A percentile compares a stretch with the other conserved stretches of the same genome.
These are phyloP conservation scores for Glaciozyma martinii DNA, from an alignment of 768 basidiomycete genomes.

Conservation along the genomic window DNA sequence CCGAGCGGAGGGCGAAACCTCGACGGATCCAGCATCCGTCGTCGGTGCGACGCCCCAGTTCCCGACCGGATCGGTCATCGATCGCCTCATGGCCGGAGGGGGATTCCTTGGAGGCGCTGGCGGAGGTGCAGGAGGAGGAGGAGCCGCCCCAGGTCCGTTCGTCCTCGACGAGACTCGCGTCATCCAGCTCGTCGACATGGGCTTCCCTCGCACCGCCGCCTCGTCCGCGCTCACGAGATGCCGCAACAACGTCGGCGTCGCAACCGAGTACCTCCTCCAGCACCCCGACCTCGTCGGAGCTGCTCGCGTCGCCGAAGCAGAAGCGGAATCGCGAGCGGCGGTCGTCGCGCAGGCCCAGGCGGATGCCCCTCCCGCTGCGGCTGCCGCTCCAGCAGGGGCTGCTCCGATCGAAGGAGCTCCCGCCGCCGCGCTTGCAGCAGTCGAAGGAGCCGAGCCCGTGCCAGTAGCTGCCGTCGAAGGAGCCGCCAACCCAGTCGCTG, in stretches of 20 bases:
- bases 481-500: background rate
- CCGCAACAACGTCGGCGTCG: conserved; percentile 78
- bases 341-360: background rate
- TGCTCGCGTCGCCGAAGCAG: conserved; percentile 24
- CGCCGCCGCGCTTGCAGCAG: background rate
- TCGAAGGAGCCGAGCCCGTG: conserved; percentile 4
- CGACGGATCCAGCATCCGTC: conserved; percentile 41
- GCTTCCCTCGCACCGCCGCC: conserved; percentile 80
- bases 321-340: conserved; percentile 1
- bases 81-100: background rate
- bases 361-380: conserved; percentile 6
- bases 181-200: conserved; percentile 86
- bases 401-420: background rate
- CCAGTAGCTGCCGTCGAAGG: background rate
- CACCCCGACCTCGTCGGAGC: conserved; percentile 61
- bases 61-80: background rate
- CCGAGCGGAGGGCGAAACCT: conserved; percentile 70
- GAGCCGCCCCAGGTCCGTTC: background rate
- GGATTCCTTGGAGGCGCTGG: background rate
- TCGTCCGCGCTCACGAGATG: conserved; percentile 73
- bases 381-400: background rate
- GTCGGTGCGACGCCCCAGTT: conserved; percentile 22
- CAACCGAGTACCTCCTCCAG: conserved; percentile 73
- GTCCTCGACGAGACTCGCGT: conserved; percentile 60
- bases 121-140: background rate